Evolutionary conservation across 225 moss, liverwort and hornwort genomes (phyloP), one percentile per base, ranked within the genome.

Genomic region (Ulota crispa): DNA sequence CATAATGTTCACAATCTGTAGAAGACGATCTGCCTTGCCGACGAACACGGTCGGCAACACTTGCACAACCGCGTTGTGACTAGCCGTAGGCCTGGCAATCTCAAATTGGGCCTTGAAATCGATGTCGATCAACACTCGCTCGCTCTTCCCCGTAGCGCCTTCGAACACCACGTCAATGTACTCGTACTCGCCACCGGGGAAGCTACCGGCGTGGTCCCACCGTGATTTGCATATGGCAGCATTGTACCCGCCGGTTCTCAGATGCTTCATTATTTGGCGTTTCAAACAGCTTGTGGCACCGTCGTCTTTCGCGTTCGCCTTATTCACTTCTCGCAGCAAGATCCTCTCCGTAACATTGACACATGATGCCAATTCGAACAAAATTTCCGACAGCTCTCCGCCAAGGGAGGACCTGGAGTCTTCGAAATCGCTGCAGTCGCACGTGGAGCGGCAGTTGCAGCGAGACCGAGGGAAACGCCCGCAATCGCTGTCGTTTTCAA

Each of bases 211-310:
- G 45, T 94, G 93, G 60, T 94, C 93, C 96, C 96, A 96, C 26
- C 93, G 85, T 30, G 94, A 93, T 80, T 96, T 96, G 75, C 96
- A 94, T 20, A 96, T 91, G 10, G 90, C 94, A 67, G 96, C 96
- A 88, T 96, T 93, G 64, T 94, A 92, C 15, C 96, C 94, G 8
- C 78, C 82, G 2, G 82, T 53, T 60, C 94, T 81, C 0, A 96
- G 91, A 59, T 87, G 81, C 72, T 84, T 88, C 94, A 96, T 94
- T 11, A 94, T 87, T 12, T 42, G 77, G 5, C 94, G 94, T 73
- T 83, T 89, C 70, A 83, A 30, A 59, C 66, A 83, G 7, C 18
- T 31, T 8, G 65, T 4, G 20, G 36, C 45, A 47, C 57, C 79
- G 4, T 72, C 78, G 39, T 43, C 70, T 6, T 64, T 86, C 9